Base-by-base conservation (phyloP, 2,329 filamentous ascomycete genomes). In the Iodosphaeria phyllophila region DNA sequence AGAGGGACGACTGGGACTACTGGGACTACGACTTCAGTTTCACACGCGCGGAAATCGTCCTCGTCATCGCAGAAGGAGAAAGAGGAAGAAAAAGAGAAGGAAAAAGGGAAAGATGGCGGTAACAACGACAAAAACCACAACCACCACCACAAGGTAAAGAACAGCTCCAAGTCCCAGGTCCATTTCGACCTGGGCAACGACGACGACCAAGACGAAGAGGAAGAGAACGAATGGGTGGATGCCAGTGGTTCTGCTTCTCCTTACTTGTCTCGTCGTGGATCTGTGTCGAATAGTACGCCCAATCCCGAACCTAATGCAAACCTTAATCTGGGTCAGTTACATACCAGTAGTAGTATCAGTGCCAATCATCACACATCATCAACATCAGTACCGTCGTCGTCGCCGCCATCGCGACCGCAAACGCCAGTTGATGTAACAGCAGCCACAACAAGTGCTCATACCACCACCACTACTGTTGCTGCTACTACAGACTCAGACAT, bases 161-260 rank as follows among this genome's bases (percentile, higher is more conserved):
- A n/a, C n/a, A n/a, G n/a, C n/a, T 27, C 44, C 16, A 65, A 61
- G 40, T 44, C 46, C 14, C 60, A 64, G 32, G 69, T 74, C 16
- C 68, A 71, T 39, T 74, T 74, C 36, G 66, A 72, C 37, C 54
- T 74, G 27, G 69, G 68, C 26, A 59, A 53, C 37, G 54, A 58
- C 40, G 47, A 44, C 13, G 69, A 68, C 26, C 59, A 53, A 37
- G 54, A 58, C 40, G 47, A 44, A 13, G 40, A 51, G 35, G 50
- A 53, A 19, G 59, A 65, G 26, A 65, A 69, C 54, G 68, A 68
- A 50, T 74, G 70, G 70, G 64, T 74, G 20, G 70, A 75, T 46
- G 67, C 68, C 30, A 73, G 66, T 44, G 58, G 56, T 23, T 70
- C 64, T 28, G 68, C 67, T 25, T 72, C 66, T 8, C 68, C 68